Percentiles rank a stretch among this genome's conserved stretches.
These are phyloP conservation scores for Bidens hawaiensis DNA, from an alignment of 140 eudicot genomes.

Conservation along the genomic window DNA sequence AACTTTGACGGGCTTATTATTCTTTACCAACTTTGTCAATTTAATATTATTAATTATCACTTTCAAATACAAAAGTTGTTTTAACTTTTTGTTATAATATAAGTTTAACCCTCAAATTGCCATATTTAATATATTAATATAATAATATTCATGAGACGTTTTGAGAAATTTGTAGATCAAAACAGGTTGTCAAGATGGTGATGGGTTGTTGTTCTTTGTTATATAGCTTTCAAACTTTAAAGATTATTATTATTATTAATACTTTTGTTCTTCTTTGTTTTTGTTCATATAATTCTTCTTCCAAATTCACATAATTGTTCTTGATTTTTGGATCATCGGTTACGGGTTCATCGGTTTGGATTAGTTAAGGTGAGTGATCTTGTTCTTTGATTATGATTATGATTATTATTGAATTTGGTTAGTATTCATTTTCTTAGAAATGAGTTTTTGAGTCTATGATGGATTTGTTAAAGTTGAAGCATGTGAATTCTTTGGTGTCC, in stretches of 20 bases:
- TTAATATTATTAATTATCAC: neutral
- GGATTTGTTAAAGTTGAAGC: conserved; percentile 4
- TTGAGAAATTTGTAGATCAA: neutral
- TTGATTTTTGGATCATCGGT: neutral
- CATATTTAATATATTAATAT: neutral
- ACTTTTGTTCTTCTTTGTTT: neutral
- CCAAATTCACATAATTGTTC: conserved; percentile 2
- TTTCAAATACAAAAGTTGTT: neutral
- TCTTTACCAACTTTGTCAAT: neutral
- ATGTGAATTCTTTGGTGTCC: conserved; percentile 38
- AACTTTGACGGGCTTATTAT: neutral
- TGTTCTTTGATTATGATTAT: no score
- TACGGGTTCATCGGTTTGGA: neutral
- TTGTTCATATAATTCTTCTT: neutral
- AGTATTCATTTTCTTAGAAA: neutral
- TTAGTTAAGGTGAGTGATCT: neutral
- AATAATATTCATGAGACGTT: neutral
- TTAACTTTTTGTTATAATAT: no score
- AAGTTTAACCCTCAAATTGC: neutral
- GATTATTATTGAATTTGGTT: no score
- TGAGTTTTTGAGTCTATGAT: conserved; percentile 3
- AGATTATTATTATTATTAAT: neutral
- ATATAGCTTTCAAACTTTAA: neutral
- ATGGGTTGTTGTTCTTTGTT: neutral
- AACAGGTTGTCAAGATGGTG: conserved; percentile 14